A percentile compares a stretch with the other conserved stretches of the same genome.
phyloP scores from a whole-genome alignment of 106 monocot genomes.

The Dactylorhiza incarnata region DNA sequence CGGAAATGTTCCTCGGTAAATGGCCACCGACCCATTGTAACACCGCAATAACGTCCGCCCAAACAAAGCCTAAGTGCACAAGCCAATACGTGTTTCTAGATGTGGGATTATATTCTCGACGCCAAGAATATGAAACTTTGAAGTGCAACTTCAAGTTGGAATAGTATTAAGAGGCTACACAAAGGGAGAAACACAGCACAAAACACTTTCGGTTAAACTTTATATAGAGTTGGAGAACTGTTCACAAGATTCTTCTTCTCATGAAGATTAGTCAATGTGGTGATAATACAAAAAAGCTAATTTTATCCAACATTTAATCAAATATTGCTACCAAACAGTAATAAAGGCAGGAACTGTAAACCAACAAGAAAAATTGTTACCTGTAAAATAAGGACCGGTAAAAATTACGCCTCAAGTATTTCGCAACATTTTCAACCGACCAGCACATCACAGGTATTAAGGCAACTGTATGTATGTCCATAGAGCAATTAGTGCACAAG shows the following conservation, averaged over 20 bases:
- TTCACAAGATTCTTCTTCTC: not conserved
- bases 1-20: too few relatives aligned
- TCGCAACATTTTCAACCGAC: slow-evolving; percentile 58
- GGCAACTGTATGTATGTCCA: slow-evolving; percentile 46
- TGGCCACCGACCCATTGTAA: too few relatives aligned
- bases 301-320: not conserved
- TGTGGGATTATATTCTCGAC: too few relatives aligned
- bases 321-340: not conserved
- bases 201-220: not conserved
- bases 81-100: too few relatives aligned
- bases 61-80: too few relatives aligned
- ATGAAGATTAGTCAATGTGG: not conserved
- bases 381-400: slow-evolving; percentile 54
- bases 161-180: not conserved
- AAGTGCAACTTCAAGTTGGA: not conserved
- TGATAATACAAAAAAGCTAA: not conserved
- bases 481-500: not conserved
- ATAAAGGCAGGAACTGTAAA: not conserved
- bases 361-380: slow-evolving; percentile 14
- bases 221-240: not conserved
- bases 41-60: too few relatives aligned
- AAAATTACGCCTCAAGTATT: slow-evolving; percentile 67
- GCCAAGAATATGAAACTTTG: too few relatives aligned
- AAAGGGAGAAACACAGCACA: not conserved
- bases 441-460: slow-evolving; percentile 79